Evolutionary conservation across 129 eudicot species (phyloP).

Genomic region (Erigeron canadensis): DNA sequence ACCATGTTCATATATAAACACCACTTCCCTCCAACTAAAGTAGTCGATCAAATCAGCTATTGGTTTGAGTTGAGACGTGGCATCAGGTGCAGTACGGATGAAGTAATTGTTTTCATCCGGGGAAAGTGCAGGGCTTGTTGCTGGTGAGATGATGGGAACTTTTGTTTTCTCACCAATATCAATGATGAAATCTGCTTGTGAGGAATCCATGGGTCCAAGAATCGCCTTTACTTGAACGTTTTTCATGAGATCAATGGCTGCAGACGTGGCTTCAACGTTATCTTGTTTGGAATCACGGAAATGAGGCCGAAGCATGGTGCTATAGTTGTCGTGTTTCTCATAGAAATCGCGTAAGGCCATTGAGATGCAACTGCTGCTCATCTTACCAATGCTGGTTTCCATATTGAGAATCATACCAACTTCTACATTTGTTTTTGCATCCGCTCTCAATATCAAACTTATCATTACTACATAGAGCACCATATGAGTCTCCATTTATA

Average conservation of each 20-base stretch:
- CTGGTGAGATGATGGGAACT: constrained; percentile 12
- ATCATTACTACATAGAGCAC: not conserved
- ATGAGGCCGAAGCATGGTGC: not conserved
- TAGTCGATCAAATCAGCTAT: constrained; percentile 6
- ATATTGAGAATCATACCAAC: not conserved
- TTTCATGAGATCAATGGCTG: not conserved
- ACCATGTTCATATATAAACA: constrained; percentile 7
- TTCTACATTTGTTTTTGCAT: not conserved
- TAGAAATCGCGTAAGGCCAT: not conserved
- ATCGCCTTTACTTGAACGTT: not conserved
- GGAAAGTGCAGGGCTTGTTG: constrained; percentile 10
- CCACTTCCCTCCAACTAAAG: constrained; percentile 11
- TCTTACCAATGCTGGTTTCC: not conserved
- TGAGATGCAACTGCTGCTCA: constrained; percentile 3
- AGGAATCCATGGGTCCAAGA: not conserved
- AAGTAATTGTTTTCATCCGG: not conserved
- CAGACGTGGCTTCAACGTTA: constrained; percentile 1
- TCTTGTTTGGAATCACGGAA: constrained; percentile 1
- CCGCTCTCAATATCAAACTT: not conserved
- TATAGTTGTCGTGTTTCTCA: not conserved
- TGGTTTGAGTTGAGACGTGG: constrained; percentile 1
- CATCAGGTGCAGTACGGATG: constrained; percentile 12
- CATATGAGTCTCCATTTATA: too few species aligned
- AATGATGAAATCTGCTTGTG: not conserved
- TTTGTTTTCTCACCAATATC: not conserved